Evolutionary conservation across 495 filamentous ascomycete species (phyloP).

Genomic region (Xylaria scruposa): DNA sequence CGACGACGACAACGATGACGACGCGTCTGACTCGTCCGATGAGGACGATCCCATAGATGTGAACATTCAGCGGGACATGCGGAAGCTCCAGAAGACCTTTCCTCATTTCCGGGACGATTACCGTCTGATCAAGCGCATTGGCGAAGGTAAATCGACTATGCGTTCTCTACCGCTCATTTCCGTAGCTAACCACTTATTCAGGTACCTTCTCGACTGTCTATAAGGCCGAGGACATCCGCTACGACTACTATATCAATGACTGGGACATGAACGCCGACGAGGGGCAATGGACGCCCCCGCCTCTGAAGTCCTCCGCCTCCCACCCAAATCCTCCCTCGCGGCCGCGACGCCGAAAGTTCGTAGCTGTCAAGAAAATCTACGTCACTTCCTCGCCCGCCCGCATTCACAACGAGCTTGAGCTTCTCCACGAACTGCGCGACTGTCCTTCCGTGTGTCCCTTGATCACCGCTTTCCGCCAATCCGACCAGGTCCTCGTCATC

Average conservation of each 20-base stretch:
- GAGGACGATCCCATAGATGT: slow-evolving; percentile 71
- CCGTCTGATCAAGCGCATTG: slow-evolving; percentile 93
- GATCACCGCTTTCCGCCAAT: slow-evolving; percentile 92
- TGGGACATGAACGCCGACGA: slow-evolving; percentile 81
- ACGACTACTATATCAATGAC: slow-evolving; percentile 80
- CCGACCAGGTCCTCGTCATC: slow-evolving; percentile 94
- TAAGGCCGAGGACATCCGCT: slow-evolving; percentile 95
- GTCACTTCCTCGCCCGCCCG: slow-evolving; percentile 92
- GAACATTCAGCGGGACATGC: slow-evolving; percentile 83
- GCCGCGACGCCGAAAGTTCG: slow-evolving; percentile 62
- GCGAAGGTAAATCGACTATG: slow-evolving; percentile 70
- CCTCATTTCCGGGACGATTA: slow-evolving; percentile 81
- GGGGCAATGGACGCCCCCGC: slow-evolving; percentile 66
- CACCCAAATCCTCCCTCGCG: slow-evolving; percentile 31
- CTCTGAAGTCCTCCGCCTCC: slow-evolving; percentile 42
- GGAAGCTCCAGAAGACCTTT: slow-evolving; percentile 79
- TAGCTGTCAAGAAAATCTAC: slow-evolving; percentile 99
- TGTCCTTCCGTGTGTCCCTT: slow-evolving; percentile 88
- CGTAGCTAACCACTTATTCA: slow-evolving; percentile 40
- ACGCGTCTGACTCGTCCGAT: slow-evolving; percentile 59
- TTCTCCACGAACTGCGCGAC: slow-evolving; percentile 87
- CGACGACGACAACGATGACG: slow-evolving; percentile 38
- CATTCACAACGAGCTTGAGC: slow-evolving; percentile 95
- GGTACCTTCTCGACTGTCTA: slow-evolving; percentile 98
- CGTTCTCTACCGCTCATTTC: no score